Base-by-base conservation (phyloP, 192 early-diverging fungal genomes). In the Mortierella antarctica region DNA sequence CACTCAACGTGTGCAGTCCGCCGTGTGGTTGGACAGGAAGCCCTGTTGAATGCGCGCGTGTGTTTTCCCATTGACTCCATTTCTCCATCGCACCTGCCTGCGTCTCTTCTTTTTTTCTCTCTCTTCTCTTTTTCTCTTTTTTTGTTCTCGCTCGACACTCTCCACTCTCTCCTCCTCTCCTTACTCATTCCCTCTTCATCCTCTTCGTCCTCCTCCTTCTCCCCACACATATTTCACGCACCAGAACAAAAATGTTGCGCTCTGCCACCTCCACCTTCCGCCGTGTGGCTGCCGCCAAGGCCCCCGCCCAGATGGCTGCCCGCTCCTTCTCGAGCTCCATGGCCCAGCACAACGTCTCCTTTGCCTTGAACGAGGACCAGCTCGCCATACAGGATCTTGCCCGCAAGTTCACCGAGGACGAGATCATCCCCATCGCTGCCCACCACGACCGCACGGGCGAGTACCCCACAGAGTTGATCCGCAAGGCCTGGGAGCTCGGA, bases 401-500 rank as follows among this genome's bases (percentile, higher is more conserved):
- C 51, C 92, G 92, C 75, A 95, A 94, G 84, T 97, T 98, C 83
- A 90, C 94, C 23, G 88, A 82, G 60, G 93, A 98, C 45, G 93
- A 96, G 54, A 94, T 98, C 70, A 95, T 91, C 57, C 96, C 96
- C 20, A 86, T 93, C 17, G 97, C 97, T 9, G 95, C 95, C 7
- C 91, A 98, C 82, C 95, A 97, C 80, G 97, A 98, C 81, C 85
- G 90, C 61, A 97, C 95, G 17, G 97, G 97, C 59, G 94, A 97
- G 82, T 98, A 97, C 83, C 97, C 97, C 12, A 83, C 71, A 52
- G 92, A 95, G 20, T 84, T 94, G 58, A 92, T 95, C 83, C 91
- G 92, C 82, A 90, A 93, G 84, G 94, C 93, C 6, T 98, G 96
- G 96, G 96, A 98, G 69, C 86, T 95, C 62, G 96, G 96, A 42